Evolutionary conservation across 495 filamentous ascomycete species (phyloP), one percentile per base, ranked within the genome.

Genomic region (Penicillium lividum): DNA sequence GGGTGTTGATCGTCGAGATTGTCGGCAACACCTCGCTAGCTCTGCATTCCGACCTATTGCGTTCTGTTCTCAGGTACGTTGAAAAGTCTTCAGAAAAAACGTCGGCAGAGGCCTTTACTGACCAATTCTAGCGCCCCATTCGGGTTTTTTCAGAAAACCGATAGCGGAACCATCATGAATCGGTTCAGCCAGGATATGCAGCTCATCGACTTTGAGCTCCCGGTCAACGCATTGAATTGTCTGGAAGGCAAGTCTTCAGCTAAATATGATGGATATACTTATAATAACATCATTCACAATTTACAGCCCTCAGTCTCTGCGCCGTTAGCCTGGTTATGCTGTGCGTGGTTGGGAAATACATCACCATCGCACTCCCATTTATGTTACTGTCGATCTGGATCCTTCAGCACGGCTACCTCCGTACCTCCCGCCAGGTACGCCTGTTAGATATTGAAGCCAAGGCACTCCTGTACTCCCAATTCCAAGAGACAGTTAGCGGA

Each of bases 401-500:
- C 7, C 36, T 51, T 11, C 49, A 51, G 13, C 36, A 51, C 31
- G 27, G 36, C 5, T 51, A 51, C 16, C 7, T 51, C 4, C 38
- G 4, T 7, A 51, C 49, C 31, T 38, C 31, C 25, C 49, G 49
- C 1, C 49, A 51, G 18, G 31, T 51, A 3, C 9, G 31, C 22
- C 38, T 15, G 30, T 31, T 51, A n/a, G 25, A 5, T 15, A 51
- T 51, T 30, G 49, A 38, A 15, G 49, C 49, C 3, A 51, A 51
- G 10, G 18, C 49, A 10, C 18, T 51, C 3, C 49, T 31, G 1
- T 38, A 13, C 30, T 38, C 18, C 8, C 36, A 27, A 13, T 25
- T 51, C 15, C 16, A 38, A 31, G 49, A 51, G 3, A 51, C 83
- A 0, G 73, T 91, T 6, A 77, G 78, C 0, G 90, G 90, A 8